Evolutionary conservation across 2,329 filamentous ascomycete genomes (phyloP), one percentile per base, ranked within the genome.

Genomic region (Talaromyces atroroseus): DNA sequence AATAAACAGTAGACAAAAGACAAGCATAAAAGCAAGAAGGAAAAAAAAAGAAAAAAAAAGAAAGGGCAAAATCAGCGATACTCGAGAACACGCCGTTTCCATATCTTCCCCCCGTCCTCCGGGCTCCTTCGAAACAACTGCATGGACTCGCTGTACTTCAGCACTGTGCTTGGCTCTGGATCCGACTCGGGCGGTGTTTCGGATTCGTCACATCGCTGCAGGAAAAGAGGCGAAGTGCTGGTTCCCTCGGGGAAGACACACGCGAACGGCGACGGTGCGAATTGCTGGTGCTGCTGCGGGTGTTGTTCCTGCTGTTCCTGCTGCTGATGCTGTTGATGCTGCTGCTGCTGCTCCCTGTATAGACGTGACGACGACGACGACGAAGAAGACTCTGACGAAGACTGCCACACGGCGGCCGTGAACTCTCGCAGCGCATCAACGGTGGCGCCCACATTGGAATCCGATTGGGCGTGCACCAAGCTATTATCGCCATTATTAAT

Each of bases 71-170:
- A 11, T 16, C 34, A 56, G 6, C 60, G 66, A 58, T 72, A 74
- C 54, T 74, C 71, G 11, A 73, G 59, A 48, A 73, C 65, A 45
- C 68, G 62, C 23, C 72, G 63, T 58, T 63, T 66, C 66, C 69
- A 74, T 26, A 64, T 68, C 21, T 69, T 66, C 12, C 46, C 56
- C 7, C 53, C 51, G 10, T 69, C 69, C 16, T 69, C 63, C 20
- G 58, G 60, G 52, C 71, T 61, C 49, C 70, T 64, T 11, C 61
- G 63, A 58, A 72, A 63, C 48, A 68, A 58, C 50, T 71, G 66
- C n/a, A 68, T 61, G 4, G 64, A 63, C 54, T 72, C 64, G 14
- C 58, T 68, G 44, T 64, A 65, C 56, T 66, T 68, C 53, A 66
- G 64, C 20, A 70, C 58, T 6, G 62, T 38, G 20, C 36, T 20